Evolutionary conservation across 495 filamentous ascomycete species (phyloP), one percentile per base, ranked within the genome.

Genomic region (Neurospora pannonica): DNA sequence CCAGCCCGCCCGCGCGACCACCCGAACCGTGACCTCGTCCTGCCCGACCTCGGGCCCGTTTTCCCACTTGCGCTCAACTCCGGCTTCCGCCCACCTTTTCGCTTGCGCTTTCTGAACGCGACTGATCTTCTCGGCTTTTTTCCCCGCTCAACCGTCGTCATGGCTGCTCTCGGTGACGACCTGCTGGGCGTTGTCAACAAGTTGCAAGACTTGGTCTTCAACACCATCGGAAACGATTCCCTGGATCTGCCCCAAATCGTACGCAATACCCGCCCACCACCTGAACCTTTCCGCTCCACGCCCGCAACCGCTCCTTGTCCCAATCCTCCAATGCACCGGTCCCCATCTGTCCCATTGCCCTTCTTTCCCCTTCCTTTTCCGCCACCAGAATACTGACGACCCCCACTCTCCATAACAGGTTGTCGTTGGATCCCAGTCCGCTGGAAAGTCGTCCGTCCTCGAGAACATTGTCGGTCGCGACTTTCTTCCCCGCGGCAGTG

Each of bases 401-500:
- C 15, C 19, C n/a, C 38, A 38, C 73, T 60, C 67, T 73, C 37
- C 77, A 54, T 42, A 76, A 60, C 78, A 99, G 96, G 96, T 98
- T 73, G 96, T 99, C 71, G 96, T 99, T 75, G 96, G 96, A 73
- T 99, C 96, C 72, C 96, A 99, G 85, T 98, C 96, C 9, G 97
- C 95, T 71, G 96, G 96, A 77, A 99, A 99, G 84, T 98, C 96
- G n/a, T 98, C 96, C 19, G 96, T 99, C 24, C 89, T 99, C 73
- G 96, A 99, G 83, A 99, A 99, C 80, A 98, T 99, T 77, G 96
- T 99, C 77, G 96, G 97, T 70, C 89, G 96, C 81, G 96, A 99
- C 82, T 99, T 99, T 79, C 87, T 99, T 38, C 96, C 96, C 73
- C 92, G 96, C 80, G 96, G 96, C 76, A 97, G 93, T 78, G 96